Evolutionary conservation across 371 early-diverging fungal genomes (phyloP).

Genomic region (Zychaea mexicana): DNA sequence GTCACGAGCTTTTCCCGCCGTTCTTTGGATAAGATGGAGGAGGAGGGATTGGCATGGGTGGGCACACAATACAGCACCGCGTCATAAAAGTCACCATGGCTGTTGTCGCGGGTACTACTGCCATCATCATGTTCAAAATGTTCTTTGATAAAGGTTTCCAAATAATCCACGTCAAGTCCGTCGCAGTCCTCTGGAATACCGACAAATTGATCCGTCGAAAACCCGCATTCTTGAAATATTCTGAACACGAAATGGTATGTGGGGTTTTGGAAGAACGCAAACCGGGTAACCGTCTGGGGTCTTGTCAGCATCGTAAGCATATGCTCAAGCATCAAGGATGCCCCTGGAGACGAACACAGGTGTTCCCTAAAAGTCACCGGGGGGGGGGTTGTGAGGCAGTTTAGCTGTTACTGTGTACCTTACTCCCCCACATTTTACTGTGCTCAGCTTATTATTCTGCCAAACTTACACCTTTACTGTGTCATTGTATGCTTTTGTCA

Average conservation of each 20-base stretch:
- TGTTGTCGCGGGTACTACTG: background rate
- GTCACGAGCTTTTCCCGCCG: slow-evolving; percentile 42
- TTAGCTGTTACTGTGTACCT: too few relatives aligned
- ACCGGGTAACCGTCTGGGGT: slow-evolving; percentile 25
- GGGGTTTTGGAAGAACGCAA: slow-evolving; percentile 58
- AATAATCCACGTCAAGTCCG: slow-evolving; percentile 26
- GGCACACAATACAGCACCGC: slow-evolving; percentile 62
- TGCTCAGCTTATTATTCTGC: too few relatives aligned
- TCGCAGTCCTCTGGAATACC: slow-evolving; percentile 31
- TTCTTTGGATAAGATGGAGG: slow-evolving; percentile 35
- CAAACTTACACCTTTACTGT: slow-evolving; percentile 26
- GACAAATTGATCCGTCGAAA: slow-evolving; percentile 28
- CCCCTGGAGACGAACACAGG: slow-evolving; percentile 39
- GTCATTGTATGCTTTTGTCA: slow-evolving; percentile 21
- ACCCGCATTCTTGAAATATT: slow-evolving; percentile 52
- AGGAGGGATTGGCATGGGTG: slow-evolving; percentile 61
- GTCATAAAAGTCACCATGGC: slow-evolving; percentile 7
- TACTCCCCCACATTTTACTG: background rate
- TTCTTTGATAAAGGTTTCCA: slow-evolving; percentile 17
- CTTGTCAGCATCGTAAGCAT: slow-evolving; percentile 30
- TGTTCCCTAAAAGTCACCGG: slow-evolving; percentile 15
- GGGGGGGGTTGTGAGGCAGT: too few relatives aligned
- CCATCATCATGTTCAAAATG: slow-evolving; percentile 3
- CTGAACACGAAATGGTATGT: slow-evolving; percentile 61
- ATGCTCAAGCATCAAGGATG: slow-evolving; percentile 36